Evolutionary conservation across 345 rosid species (phyloP).

Genomic region (Boechera retrofracta): DNA sequence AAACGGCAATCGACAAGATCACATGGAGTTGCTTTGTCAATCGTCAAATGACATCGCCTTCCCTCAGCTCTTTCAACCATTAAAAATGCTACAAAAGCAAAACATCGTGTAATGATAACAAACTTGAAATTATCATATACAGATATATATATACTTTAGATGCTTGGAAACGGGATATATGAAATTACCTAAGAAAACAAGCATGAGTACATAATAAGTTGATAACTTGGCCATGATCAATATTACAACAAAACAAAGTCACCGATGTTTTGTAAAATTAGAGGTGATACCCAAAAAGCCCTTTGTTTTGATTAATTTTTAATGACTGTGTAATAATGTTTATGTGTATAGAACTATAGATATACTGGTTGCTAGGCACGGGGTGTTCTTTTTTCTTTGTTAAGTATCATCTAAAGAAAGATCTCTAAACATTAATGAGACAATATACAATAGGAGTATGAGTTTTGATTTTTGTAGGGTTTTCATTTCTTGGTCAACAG

Average conservation of each 20-base stretch:
- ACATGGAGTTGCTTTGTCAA: background rate
- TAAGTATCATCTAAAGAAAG: no score
- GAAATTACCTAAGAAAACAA: conserved; percentile 27
- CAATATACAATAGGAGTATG: no score
- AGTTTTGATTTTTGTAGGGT: no score
- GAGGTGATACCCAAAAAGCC: background rate
- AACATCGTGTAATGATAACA: background rate
- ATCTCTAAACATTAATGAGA: no score
- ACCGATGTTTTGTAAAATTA: background rate
- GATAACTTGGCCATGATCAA: conserved; percentile 23
- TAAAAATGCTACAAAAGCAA: background rate
- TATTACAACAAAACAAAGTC: background rate
- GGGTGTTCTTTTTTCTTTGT: background rate
- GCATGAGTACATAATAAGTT: conserved; percentile 17
- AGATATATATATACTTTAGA: background rate
- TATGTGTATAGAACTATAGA: background rate
- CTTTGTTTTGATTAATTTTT: background rate
- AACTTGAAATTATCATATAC: background rate
- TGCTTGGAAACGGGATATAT: no score
- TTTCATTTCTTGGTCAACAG: no score
- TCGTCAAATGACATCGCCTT: background rate
- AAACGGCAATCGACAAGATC: background rate
- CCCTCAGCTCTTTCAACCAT: background rate
- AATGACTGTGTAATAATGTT: background rate
- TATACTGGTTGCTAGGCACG: background rate